Percentiles rank a stretch among this genome's conserved stretches.
Evolutionary conservation across 2,329 filamentous ascomycete genomes (phyloP).

Genomic region (Arthrobotrys conoides): DNA sequence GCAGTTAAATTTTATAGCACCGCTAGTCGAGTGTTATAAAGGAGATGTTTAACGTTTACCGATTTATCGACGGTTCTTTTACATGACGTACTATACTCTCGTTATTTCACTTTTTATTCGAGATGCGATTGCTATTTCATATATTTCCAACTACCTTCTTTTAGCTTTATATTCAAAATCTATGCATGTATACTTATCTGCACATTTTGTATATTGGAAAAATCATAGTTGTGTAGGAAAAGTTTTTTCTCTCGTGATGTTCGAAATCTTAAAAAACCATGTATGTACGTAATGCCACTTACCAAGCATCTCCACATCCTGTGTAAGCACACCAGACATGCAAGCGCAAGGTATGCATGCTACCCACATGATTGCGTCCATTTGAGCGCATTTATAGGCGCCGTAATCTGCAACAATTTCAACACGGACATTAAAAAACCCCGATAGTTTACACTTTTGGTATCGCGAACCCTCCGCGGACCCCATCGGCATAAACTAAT

Average conservation of each 20-base stretch:
- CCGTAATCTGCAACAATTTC: conserved; percentile 31
- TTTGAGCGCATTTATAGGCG: conserved; percentile 27
- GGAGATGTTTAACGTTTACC: too few species aligned
- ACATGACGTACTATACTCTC: too few species aligned
- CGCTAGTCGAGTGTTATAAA: not conserved
- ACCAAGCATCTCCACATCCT: conserved; percentile 10
- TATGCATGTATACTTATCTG: not conserved
- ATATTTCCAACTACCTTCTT: not conserved
- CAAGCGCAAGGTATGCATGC: too few species aligned
- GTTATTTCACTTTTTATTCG: not conserved
- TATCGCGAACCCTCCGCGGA: not conserved
- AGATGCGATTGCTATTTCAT: not conserved
- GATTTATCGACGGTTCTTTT: too few species aligned
- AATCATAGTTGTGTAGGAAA: too few species aligned
- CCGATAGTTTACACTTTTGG: not conserved
- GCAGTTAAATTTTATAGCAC: not conserved
- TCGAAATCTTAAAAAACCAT: too few species aligned
- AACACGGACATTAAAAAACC: not conserved
- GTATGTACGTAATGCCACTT: conserved; percentile 7
- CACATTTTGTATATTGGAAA: too few species aligned
- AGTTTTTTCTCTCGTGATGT: too few species aligned
- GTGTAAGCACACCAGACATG: not conserved
- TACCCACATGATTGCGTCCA: conserved; percentile 16
- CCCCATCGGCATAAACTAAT: not conserved
- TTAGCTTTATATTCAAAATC: not conserved